Base-by-base conservation (phyloP, 257 asterid species). In the Petunia secreta region DNA sequence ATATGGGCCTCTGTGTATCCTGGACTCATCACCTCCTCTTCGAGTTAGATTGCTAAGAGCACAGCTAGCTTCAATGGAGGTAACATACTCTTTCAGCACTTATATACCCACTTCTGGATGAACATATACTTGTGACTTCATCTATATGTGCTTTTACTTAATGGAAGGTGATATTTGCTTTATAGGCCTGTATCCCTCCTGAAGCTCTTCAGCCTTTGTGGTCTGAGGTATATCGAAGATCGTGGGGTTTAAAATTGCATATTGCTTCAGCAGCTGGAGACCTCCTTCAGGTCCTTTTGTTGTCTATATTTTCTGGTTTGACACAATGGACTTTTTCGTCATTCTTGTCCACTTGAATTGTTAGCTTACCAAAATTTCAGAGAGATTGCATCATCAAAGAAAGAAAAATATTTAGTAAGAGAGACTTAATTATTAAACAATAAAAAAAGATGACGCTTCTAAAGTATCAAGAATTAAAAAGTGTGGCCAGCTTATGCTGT, bases 51-150 rank as follows among this genome's bases (percentile, higher is more conserved):
- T 92, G 85, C 85, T 92, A 52, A 94, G 91, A 86, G 90, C 90
- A 54, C 97, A 88, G 52, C 77, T 92, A 75, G 92, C 94, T 83
- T 83, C 83, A 3, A 81, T 94, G 75, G 98, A 94, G 97, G 98
- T 90, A 84, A 82, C 83, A 60, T 5, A 16, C 63, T 83, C 67
- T 68, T 55, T 36, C 25, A 25, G 0, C 25, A 25, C 25, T 25
- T 25, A 54, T 69, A 39, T 48, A 2, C 59, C 14, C 36, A 64
- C 36, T 75, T 74, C 14, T 40, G 80, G 16, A 39, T 41, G 3
- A 63, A 63, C 63, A 34, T 54, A 48, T 52, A n/a, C 74, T 85
- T 14, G 68, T 41, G 36, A 53, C 8, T 65, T 60, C 78, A 9
- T 39, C 13, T 25, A 25, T 59, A 58, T 79, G 43, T 15, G 75